Conservation (phyloP, 371 early-diverging fungal species). For the Mucor indicus region DNA sequence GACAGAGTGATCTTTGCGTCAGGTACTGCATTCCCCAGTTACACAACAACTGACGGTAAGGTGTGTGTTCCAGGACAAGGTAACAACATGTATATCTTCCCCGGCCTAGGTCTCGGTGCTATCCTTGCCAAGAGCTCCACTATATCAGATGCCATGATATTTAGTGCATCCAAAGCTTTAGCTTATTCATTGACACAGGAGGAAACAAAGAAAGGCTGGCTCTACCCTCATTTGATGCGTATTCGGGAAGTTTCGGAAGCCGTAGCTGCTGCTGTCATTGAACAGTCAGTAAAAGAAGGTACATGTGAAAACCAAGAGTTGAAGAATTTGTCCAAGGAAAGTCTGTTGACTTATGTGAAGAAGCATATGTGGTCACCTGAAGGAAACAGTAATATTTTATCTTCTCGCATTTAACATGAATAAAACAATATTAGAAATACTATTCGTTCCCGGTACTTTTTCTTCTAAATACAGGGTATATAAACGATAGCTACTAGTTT, state of each 20-base stretch:
- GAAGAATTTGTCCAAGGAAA: slow-evolving; percentile 4
- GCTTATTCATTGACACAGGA: slow-evolving; percentile 68
- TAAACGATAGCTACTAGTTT: no score
- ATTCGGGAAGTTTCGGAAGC: slow-evolving; percentile 78
- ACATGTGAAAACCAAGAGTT: slow-evolving; percentile 20
- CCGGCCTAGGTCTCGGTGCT: slow-evolving; percentile 86
- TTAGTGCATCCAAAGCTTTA: slow-evolving; percentile 73
- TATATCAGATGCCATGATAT: slow-evolving; percentile 82
- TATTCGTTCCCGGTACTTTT: not conserved
- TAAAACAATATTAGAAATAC: no score
- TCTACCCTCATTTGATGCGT: slow-evolving; percentile 81
- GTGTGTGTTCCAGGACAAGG: slow-evolving; percentile 51
- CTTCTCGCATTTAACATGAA: slow-evolving; percentile 1
- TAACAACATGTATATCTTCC: slow-evolving; percentile 92
- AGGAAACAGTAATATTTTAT: slow-evolving; percentile 1
- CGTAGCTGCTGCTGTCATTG: slow-evolving; percentile 75
- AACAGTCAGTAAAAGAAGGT: slow-evolving; percentile 60
- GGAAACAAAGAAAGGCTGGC: slow-evolving; percentile 60
- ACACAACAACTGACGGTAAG: slow-evolving; percentile 69
- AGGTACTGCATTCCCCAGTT: slow-evolving; percentile 89
- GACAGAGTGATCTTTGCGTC: slow-evolving; percentile 89
- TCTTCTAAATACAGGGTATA: no score
- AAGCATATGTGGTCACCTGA: slow-evolving; percentile 14
- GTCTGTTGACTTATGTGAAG: slow-evolving; percentile 6
- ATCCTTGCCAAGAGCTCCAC: slow-evolving; percentile 60